Evolutionary conservation across 2,329 filamentous ascomycete species (phyloP), one percentile per base, ranked within the genome.

Genomic region (Blastomyces emzantsi): DNA sequence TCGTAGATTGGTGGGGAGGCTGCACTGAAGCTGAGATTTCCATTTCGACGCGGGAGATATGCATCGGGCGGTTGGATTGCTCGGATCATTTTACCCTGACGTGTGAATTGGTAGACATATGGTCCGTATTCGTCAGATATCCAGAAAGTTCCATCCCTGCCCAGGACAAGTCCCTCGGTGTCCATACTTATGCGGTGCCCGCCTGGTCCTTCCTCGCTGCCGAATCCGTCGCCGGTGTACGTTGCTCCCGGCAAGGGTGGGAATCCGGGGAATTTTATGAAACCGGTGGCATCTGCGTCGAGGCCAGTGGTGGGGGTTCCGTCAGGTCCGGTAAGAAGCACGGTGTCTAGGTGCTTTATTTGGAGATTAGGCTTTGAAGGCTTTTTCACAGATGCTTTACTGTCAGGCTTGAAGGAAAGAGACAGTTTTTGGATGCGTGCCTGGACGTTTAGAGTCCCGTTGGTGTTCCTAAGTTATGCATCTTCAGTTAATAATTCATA

Each of bases 41-140:
- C 81, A 64, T 90, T 88, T 43, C 88, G 82, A 30, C 82, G 75
- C 0, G 88, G 88, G 39, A 90, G 79, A 65, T 86, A 79, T 0
- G 87, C 87, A 60, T 83, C 77, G 0, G 87, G 87, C 0, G 87
- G 87, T 17, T 83, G 81, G 64, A 90, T 85, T 0, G 87, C 87
- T 1, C 78, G 75, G 19, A 84, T 72, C 83, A 90, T 86, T 43
- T 76, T 79, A 45, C 88, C 88, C 0, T 72, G 70, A 2, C 73
- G 66, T 65, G 80, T 76, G 74, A 90, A 90, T 55, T 85, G 81
- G 78, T 89, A 90, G 28, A 90, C 76, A 68, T 86, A 90, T 0
- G 86, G 86, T 0, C 87, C 87, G 70, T 89, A 88, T 74, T 90
- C 88, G 70, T 90, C 88, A 8, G 79, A 82, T 49, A 90, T 78